Evolutionary conservation across 108 stramenopile genomes (phyloP), one percentile per base, ranked within the genome.

Genomic region (Conticribra guillardii): DNA sequence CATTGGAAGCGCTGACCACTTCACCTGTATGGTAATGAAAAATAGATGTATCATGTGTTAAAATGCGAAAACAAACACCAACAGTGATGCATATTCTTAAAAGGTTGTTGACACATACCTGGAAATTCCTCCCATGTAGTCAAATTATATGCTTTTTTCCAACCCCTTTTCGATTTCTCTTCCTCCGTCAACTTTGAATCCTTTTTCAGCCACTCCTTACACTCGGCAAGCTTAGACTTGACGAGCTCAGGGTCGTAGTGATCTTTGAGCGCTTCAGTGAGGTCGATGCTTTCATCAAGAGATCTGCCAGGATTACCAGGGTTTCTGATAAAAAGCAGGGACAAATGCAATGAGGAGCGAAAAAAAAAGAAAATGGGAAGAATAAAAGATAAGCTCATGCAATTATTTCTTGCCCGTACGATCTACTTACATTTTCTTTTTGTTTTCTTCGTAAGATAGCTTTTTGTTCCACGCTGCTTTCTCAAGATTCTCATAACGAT

Each of bases 381-480:
- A 19, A 9, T 33, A 26, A 16, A 53, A 17, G 26, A 50, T 18
- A 54, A 64, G 17, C 44, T 23, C 2, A 28, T 2, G 54, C 29
- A 2, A 24, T n/a, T 19, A 44, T 60, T 69, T 49, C n/a, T n/a
- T 2, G 31, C 23, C 31, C 29, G 17, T 32, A 64, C 32, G 29
- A 54, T 17, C 23, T 7, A 69, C 67, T 68, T 60, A 69, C 74
- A 71, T 71, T 31, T 82, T 79, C 23, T 60, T 67, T 47, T 74
- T 71, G 41, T 80, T 85, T 31, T 88, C 83, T 46, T 77, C 80
- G n/a, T 33, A 83, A 32, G 76, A 50, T 47, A 80, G 76, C 23
- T 30, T 55, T 32, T 81, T 71, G 34, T 69, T 67, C 84, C 84
- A 87, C 19, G 49, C 45, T 2, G 18, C 17, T 2, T 33, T 57